These are phyloP conservation scores for Dioscorea zingiberensis DNA, from an alignment of 106 monocot genomes.

Conservation along the genomic window DNA sequence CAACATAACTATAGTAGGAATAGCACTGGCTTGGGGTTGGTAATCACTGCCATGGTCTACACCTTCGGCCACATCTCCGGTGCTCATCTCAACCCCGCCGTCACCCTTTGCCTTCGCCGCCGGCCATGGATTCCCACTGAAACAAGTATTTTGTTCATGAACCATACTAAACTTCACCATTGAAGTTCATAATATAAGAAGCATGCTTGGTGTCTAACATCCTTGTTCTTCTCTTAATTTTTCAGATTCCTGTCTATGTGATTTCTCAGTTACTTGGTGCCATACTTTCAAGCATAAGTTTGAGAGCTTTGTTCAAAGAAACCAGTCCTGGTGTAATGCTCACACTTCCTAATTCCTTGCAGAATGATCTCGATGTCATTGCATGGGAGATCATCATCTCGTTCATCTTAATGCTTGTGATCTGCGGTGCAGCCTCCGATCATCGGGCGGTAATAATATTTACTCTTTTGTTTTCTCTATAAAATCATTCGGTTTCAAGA, in stretches of 20 bases:
- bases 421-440: slow-evolving; percentile 29
- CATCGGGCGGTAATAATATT: slow-evolving; percentile 11
- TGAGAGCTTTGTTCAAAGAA: slow-evolving; percentile 16
- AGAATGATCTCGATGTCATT: slow-evolving; percentile 2
- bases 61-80: slow-evolving; percentile 43
- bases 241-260: slow-evolving; percentile 31
- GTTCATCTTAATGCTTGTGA: slow-evolving; percentile 45
- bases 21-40: slow-evolving; percentile 26
- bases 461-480: not conserved
- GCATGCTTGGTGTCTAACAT: not conserved
- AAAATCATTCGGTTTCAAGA: no score
- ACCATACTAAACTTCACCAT: not conserved
- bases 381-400: slow-evolving; percentile 40
- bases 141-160: slow-evolving; percentile 7
- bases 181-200: no score
- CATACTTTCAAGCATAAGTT: slow-evolving; percentile 9
- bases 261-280: slow-evolving; percentile 27
- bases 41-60: slow-evolving; percentile 38
- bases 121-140: slow-evolving; percentile 18
- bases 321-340: slow-evolving; percentile 21
- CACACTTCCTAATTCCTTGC: not conserved
- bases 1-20: slow-evolving; percentile 27
- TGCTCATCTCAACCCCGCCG: slow-evolving; percentile 38
- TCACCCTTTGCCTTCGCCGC: slow-evolving; percentile 32
- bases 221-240: not conserved